Base-by-base conservation (phyloP, 2,329 filamentous ascomycete species). In the Endothia cerciana region DNA sequence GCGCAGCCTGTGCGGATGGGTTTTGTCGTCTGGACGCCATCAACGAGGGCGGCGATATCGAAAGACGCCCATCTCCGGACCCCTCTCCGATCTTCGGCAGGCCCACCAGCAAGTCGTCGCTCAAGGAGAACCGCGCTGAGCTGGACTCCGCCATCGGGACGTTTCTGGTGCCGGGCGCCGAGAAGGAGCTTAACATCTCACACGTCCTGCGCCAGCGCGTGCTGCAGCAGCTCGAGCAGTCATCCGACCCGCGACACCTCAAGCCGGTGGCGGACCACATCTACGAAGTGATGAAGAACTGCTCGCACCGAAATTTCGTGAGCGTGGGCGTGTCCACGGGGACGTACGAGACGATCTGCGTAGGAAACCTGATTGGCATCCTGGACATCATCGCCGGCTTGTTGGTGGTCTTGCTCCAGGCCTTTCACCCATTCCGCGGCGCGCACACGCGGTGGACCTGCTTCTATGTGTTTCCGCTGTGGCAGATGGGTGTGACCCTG, bases 271-370 rank as follows among this genome's bases (percentile, higher is more conserved):
- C 80, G 38, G 80, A 82, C 65, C 81, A 83, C 71, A 77, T 80
- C 45, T 81, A 82, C 70, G 72, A 77, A 40, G 77, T 83, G 38
- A 76, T 83, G 22, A 78, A 77, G 65, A 81, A 80, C 72, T 83
- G 81, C 75, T 83, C 81, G 25, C 77, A 82, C 70, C 77, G 82
- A 63, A 80, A 82, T 72, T 82, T 87, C 69, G 76, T 85, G 56
- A 81, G 83, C 47, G 77, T 87, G 7, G 85, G 83, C 66, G 80
- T 85, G 41, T 83, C 79, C 71, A 85, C 83, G 71, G 81, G 81
- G 45, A 83, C 81, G 2, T 80, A 81, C 62, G 81, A 83, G 72
- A 83, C 81, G 1, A 69, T 83, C 13, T 83, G 81, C 73, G 77
- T 81, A 38, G 80, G 80, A 1, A 82, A 80, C 1, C 70, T 75